Evolutionary conservation across 2,329 filamentous ascomycete species (phyloP).

Genomic region (Dryadomyces sulphureus): DNA sequence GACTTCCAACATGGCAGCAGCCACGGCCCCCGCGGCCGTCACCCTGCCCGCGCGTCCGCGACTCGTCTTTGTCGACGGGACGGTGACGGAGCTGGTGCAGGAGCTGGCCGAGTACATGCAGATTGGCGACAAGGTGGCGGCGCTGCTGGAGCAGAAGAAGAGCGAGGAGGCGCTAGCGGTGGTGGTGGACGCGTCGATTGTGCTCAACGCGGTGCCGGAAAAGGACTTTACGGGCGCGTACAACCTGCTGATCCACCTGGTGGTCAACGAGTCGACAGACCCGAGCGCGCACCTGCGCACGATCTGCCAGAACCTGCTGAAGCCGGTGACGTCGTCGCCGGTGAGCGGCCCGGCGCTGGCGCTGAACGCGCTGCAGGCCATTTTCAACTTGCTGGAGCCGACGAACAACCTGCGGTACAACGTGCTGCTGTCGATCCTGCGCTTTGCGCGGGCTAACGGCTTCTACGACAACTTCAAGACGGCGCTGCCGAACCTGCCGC

Average conservation of each 20-base stretch:
- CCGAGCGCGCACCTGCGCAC: conserved; percentile 73
- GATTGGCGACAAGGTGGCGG: conserved; percentile 60
- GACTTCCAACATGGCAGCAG: conserved; percentile 5
- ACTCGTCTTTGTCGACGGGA: conserved; percentile 72
- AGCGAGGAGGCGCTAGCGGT: conserved; percentile 84
- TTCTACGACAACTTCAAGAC: conserved; percentile 74
- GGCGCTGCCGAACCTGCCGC: conserved; percentile 68
- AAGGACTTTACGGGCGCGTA: conserved; percentile 94
- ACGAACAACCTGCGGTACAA: conserved; percentile 72
- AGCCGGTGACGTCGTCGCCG: conserved; percentile 75
- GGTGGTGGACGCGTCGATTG: conserved; percentile 65
- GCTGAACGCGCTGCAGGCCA: conserved; percentile 78
- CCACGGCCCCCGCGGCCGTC: conserved; percentile 3
- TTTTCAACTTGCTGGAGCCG: conserved; percentile 84
- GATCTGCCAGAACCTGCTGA: conserved; percentile 79
- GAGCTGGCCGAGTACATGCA: conserved; percentile 95
- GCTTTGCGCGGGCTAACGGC: conserved; percentile 59
- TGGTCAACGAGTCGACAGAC: conserved; percentile 64
- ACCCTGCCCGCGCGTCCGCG: conserved; percentile 27
- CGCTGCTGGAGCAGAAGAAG: conserved; percentile 57
- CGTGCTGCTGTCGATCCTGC: conserved; percentile 78
- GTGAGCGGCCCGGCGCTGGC: conserved; percentile 74
- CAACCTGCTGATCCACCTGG: conserved; percentile 90
- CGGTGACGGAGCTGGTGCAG: conserved; percentile 80
- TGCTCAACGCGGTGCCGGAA: conserved; percentile 76